These are phyloP conservation scores for Coprinellus aureogranulatus DNA, from an alignment of 768 basidiomycete species.

Conservation along the genomic window DNA sequence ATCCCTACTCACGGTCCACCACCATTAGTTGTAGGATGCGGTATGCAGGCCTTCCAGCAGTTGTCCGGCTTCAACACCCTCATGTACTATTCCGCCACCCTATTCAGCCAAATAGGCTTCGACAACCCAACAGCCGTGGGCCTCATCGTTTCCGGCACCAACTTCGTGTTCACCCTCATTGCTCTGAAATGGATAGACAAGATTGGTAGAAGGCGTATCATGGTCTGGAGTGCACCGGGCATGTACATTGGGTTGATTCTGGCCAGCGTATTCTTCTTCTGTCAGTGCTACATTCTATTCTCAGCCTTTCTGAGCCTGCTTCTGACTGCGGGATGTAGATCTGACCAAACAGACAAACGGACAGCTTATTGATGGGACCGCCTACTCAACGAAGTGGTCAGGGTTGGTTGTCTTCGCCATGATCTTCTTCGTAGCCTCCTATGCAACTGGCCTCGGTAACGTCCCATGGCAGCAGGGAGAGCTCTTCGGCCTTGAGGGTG, in stretches of 20 bases:
- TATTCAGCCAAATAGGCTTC: slow-evolving; percentile 81
- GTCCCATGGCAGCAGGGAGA: slow-evolving; percentile 89
- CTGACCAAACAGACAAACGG: slow-evolving; percentile 63
- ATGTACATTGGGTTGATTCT: slow-evolving; percentile 68
- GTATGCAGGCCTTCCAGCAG: slow-evolving; percentile 82
- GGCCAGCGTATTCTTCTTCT: slow-evolving; percentile 64
- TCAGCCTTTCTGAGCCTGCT: too few species aligned
- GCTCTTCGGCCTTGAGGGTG: slow-evolving; percentile 73
- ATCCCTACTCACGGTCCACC: too few species aligned
- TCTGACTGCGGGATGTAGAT: too few species aligned
- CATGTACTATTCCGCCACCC: slow-evolving; percentile 71
- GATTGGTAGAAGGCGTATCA: slow-evolving; percentile 66
- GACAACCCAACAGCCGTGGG: slow-evolving; percentile 80
- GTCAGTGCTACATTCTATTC: slow-evolving; percentile 33
- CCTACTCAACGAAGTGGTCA: slow-evolving; percentile 63
- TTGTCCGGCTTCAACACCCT: slow-evolving; percentile 83
- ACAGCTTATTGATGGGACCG: slow-evolving; percentile 53
- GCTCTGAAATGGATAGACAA: slow-evolving; percentile 74
- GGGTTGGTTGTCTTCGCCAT: slow-evolving; percentile 73
- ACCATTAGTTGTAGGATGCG: slow-evolving; percentile 76
- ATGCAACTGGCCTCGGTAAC: slow-evolving; percentile 76
- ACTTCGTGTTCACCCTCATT: slow-evolving; percentile 75
- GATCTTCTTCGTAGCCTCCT: slow-evolving; percentile 80
- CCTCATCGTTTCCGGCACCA: slow-evolving; percentile 73
- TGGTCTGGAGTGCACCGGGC: slow-evolving; percentile 68